phyloP scores from a whole-genome alignment of 2,329 filamentous ascomycete species.

The Amylocarpus encephaloides region DNA sequence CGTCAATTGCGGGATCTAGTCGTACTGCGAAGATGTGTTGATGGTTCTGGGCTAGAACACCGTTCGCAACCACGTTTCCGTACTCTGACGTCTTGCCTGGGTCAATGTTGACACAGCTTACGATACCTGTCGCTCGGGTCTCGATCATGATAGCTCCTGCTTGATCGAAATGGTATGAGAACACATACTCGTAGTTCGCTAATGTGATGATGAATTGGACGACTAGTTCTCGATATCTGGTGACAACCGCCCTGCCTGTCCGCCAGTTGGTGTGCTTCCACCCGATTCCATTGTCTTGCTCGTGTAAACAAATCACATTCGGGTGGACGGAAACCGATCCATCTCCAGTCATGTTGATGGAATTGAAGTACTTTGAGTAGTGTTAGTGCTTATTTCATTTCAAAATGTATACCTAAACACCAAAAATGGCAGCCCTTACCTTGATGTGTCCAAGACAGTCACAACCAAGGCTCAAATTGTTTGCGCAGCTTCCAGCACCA shows the following conservation, averaged over 20 bases:
- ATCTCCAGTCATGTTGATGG: background rate
- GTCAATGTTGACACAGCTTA: constrained; percentile 61
- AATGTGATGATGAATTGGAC: constrained; percentile 66
- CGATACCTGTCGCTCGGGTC: constrained; percentile 61
- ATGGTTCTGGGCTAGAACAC: constrained; percentile 63
- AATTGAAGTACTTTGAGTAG: constrained; percentile 37
- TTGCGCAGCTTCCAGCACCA: constrained; percentile 60
- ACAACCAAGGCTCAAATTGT: constrained; percentile 63
- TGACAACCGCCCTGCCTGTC: constrained; percentile 55
- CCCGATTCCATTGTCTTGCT: constrained; percentile 60
- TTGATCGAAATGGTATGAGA: constrained; percentile 66
- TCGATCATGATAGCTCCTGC: constrained; percentile 62
- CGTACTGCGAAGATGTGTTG: constrained; percentile 70
- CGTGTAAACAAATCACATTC: constrained; percentile 63
- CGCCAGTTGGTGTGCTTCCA: constrained; percentile 68
- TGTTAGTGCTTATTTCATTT: constrained; percentile 52
- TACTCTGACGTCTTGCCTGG: constrained; percentile 56
- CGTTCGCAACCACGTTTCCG: constrained; percentile 63
- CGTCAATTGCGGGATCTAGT: constrained; percentile 55
- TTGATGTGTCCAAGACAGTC: constrained; percentile 66
- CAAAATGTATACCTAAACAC: constrained; percentile 33
- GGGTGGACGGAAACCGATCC: constrained; percentile 29
- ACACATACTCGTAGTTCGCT: constrained; percentile 67
- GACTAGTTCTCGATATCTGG: constrained; percentile 59
- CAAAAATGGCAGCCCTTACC: constrained; percentile 46